phyloP scores from a whole-genome alignment of 208 protist species.

The Crithidia thermophila region DNA sequence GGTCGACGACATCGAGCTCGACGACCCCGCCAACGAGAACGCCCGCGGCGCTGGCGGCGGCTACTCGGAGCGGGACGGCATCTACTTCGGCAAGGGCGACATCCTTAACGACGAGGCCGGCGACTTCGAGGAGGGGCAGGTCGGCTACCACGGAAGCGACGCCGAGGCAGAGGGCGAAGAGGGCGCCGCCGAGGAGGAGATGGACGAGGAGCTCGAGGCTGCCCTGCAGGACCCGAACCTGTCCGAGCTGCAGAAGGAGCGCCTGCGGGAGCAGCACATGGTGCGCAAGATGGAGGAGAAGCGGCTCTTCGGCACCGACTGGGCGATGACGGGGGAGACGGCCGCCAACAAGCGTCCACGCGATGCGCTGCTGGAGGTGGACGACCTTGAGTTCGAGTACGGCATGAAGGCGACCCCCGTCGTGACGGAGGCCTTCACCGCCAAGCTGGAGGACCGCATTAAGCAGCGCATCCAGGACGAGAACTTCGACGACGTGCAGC shows the following conservation, averaged over 20 bases:
- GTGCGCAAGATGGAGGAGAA: conserved; percentile 77
- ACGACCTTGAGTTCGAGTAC: conserved; percentile 89
- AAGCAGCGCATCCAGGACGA: conserved; percentile 77
- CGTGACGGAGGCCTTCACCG: conserved; percentile 84
- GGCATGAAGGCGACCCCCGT: conserved; percentile 87
- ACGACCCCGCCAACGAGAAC: conserved; percentile 49
- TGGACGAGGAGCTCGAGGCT: conserved; percentile 71
- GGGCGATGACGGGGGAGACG: conserved; percentile 87
- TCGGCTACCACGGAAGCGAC: conserved; percentile 27
- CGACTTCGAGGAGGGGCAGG: conserved; percentile 55
- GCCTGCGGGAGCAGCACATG: conserved; percentile 65
- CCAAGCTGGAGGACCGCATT: conserved; percentile 88
- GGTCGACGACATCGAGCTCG: conserved; percentile 60
- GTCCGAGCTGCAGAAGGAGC: conserved; percentile 74
- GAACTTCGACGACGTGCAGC: conserved; percentile 86
- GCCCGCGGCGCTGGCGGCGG: background rate
- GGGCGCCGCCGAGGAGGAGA: conserved; percentile 26
- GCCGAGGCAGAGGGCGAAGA: conserved; percentile 23
- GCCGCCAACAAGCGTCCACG: conserved; percentile 71
- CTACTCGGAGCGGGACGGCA: conserved; percentile 27
- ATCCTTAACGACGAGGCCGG: conserved; percentile 48
- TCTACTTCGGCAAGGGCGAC: conserved; percentile 36
- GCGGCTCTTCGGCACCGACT: conserved; percentile 77
- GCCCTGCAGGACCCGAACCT: conserved; percentile 64
- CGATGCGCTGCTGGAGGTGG: conserved; percentile 85